Conservation (phyloP, 768 basidiomycete species). For the Pisolithus microcarpus region DNA sequence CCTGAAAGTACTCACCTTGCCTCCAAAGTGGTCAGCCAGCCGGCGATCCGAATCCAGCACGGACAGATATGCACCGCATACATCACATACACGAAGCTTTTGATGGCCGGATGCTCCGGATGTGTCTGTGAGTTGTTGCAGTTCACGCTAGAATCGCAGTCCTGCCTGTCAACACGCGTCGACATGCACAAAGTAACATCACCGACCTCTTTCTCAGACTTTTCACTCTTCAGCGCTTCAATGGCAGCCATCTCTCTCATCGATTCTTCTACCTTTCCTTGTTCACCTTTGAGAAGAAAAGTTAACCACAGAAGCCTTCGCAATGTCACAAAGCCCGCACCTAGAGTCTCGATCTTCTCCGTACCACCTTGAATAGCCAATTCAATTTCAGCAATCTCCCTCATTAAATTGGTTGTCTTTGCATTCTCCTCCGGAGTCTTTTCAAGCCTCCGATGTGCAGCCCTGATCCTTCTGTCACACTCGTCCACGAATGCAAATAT, state of each 20-base stretch:
- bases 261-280: slow-evolving; percentile 98
- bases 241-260: slow-evolving; percentile 98
- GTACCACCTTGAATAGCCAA: slow-evolving; percentile 97
- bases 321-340: slow-evolving; percentile 35
- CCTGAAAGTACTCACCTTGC: slow-evolving; percentile 63
- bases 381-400: slow-evolving; percentile 99
- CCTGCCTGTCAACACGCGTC: slow-evolving; percentile 7
- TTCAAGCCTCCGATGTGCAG: slow-evolving; percentile 90
- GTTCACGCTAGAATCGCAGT: slow-evolving; percentile 56
- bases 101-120: slow-evolving; percentile 99
- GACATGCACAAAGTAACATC: slow-evolving; percentile 3
- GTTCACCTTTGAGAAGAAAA: slow-evolving; percentile 57
- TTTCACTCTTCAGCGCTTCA: slow-evolving; percentile 94
- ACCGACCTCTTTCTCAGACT: slow-evolving; percentile 85
- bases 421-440: slow-evolving; percentile 99
- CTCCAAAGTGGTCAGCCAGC: slow-evolving; percentile 98
- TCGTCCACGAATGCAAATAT: slow-evolving; percentile 97
- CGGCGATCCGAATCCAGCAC: slow-evolving; percentile 98
- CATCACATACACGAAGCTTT: slow-evolving; percentile 98
- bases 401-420: slow-evolving; percentile 97
- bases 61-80: slow-evolving; percentile 98
- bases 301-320: not conserved
- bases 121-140: slow-evolving; percentile 94
- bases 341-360: slow-evolving; percentile 93
- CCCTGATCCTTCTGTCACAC: slow-evolving; percentile 92